Evolutionary conservation across 306 rosid species (phyloP), one percentile per base, ranked within the genome.

Genomic region (Hippophae gyantsensis): DNA sequence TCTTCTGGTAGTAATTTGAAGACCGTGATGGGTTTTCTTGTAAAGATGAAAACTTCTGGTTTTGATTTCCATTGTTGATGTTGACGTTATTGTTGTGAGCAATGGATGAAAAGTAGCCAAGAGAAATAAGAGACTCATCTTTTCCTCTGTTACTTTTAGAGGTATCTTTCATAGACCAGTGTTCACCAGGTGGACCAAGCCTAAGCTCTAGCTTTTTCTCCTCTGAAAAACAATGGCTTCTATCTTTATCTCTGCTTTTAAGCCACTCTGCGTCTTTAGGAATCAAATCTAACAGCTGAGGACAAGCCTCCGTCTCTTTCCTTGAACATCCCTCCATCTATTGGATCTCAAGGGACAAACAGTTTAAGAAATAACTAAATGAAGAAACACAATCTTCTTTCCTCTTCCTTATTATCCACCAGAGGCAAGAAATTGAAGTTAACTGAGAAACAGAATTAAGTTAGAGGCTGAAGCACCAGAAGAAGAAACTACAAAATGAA

Each of bases 181-280:
- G 76, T 64, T 81, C 86, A 50, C 96, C 86, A 1, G 99, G 99
- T 23, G 90, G 95, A 57, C 85, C 93, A 66, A 92, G 98, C 79
- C 86, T 87, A 10, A 92, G 93, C 82, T 92, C 96, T 18, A 92
- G 62, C 45, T 76, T 78, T 44, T 65, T 79, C 69, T 89, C 97
- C 56, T 86, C 95, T 18, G 79, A 80, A 62, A 45, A 65, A 49
- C 72, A 70, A 41, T 57, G 61, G 69, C 70, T 82, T 68, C 79
- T 70, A 52, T 66, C 74, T 48, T 60, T 72, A 53, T 53, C 63
- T 54, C 64, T 72, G 57, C n/a, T 78, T 74, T 48, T n/a, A 10
- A 64, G 58, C 92, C 90, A 83, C 62, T 76, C 84, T 42, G 76
- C 73, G 56, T 76, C 72, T 46, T 72, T 75, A 40, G 94, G 59